These are phyloP conservation scores for Saussurea involucrata DNA, from an alignment of 129 eudicot species.

Conservation along the genomic window DNA sequence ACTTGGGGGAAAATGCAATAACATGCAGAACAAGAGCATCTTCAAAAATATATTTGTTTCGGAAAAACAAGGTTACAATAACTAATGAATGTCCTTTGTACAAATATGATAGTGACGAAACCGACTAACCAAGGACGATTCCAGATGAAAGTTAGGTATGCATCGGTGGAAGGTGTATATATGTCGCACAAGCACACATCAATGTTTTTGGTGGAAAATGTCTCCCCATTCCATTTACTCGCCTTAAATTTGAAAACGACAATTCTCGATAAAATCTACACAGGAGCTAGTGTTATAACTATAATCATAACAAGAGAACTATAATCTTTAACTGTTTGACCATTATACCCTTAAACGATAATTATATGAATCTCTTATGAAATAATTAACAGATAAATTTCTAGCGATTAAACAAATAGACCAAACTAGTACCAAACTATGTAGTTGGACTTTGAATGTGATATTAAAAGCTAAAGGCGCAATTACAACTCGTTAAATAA, in stretches of 20 bases:
- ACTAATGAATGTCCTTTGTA: not conserved
- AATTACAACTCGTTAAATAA: not conserved
- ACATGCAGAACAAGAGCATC: not conserved
- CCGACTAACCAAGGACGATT: not conserved
- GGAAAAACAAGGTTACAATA: not conserved
- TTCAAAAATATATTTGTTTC: not conserved
- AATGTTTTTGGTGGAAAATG: not conserved
- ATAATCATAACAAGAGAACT: not conserved
- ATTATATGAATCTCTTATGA: not conserved
- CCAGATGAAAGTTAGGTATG: not conserved
- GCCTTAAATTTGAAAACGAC: slow-evolving; percentile 8
- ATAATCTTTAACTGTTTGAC: not conserved
- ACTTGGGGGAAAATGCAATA: not conserved
- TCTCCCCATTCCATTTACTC: not conserved
- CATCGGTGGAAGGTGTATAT: not conserved
- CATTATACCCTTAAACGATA: not conserved
- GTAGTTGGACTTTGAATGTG: slow-evolving; percentile 9
- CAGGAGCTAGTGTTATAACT: not conserved
- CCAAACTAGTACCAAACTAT: not conserved
- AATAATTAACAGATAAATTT: not conserved
- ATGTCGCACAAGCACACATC: not conserved
- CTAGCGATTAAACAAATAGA: not conserved
- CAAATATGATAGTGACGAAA: not conserved
- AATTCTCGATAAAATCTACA: not conserved
- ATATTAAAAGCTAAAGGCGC: not conserved